Base-by-base conservation (phyloP, 306 rosid genomes). In the Lagenaria siceraria region DNA sequence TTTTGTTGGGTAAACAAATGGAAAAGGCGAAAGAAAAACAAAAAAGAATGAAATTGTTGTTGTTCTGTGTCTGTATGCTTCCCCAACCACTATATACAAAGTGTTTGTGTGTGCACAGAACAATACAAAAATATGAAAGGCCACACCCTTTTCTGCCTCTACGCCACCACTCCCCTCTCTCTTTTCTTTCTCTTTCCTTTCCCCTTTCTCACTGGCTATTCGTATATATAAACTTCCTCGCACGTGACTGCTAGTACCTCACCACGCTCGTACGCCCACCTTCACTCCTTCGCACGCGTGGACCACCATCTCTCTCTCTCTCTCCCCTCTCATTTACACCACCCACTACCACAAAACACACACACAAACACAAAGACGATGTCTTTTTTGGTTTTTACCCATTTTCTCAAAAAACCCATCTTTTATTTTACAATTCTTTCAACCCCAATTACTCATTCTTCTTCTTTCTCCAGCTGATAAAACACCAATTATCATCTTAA, bases 171-270 rank as follows among this genome's bases (percentile, higher is more conserved):
- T 51, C 55, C 15, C 54, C 15, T 15, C 19, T 18, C 53, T 49
- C 18, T 12, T 46, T 12, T 58, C 71, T 60, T 35, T 40, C 79
- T 48, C 80, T 61, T 78, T 60, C 54, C 38, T 53, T 42, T 22
- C 33, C 18, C 56, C 66, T 14, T 40, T 38, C 58, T 74, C n/a
- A 61, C 58, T 81, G 85, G 52, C 6, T 46, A 46, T 51, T 74
- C 71, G 77, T 83, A 80, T 89, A 81, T 92, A 89, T 89, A 93
- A 80, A 80, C 87, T 72, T 59, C 81, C 22, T 80, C 80, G 81
- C 92, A 89, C 92, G 90, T 89, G 91, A 87, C 84, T 74, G 78
- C 46, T 6, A 24, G 58, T 58, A 38, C 5, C 84, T 59, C 5
- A 19, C 86, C 83, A 85, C 87, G 87, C 87, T 80, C 77, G 53